Percentiles rank a stretch among this genome's conserved stretches.
These are phyloP conservation scores for Candida michaelii DNA, from an alignment of 805 yeast genomes.

Conservation along the genomic window DNA sequence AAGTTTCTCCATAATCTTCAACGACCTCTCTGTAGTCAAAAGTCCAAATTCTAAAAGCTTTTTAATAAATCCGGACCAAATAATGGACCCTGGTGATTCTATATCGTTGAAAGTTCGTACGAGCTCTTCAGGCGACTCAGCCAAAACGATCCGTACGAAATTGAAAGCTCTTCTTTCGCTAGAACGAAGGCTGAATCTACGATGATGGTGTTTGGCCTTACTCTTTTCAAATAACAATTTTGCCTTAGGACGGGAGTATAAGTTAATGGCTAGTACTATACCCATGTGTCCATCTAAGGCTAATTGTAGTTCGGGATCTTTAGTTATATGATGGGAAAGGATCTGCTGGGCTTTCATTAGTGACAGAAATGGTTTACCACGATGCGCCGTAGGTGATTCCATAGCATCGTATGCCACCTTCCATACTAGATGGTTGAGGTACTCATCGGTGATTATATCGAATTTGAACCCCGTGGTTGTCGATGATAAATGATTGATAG, in stretches of 20 bases:
- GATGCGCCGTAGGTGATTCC: slow-evolving; percentile 6
- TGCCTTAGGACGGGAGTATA: slow-evolving; percentile 26
- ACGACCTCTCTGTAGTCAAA: slow-evolving; percentile 28
- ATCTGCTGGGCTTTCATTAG: slow-evolving; percentile 15
- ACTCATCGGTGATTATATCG: slow-evolving; percentile 21
- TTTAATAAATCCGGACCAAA: slow-evolving; percentile 38
- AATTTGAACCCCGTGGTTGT: slow-evolving; percentile 22
- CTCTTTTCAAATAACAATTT: slow-evolving; percentile 19
- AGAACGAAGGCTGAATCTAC: slow-evolving; percentile 23
- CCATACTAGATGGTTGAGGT: slow-evolving; percentile 28
- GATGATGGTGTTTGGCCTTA: slow-evolving; percentile 7
- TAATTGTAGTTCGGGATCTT: slow-evolving; percentile 12
- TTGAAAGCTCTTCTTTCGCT: slow-evolving; percentile 25
- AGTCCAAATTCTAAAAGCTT: slow-evolving; percentile 33
- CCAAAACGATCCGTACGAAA: slow-evolving; percentile 25
- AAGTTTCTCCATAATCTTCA: slow-evolving; percentile 26
- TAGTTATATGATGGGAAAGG: background rate
- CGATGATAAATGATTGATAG: slow-evolving; percentile 21
- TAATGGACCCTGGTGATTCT: slow-evolving; percentile 23
- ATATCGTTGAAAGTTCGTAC: slow-evolving; percentile 34
- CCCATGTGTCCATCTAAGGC: slow-evolving; percentile 38
- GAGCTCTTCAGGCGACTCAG: slow-evolving; percentile 36
- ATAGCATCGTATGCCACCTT: slow-evolving; percentile 21
- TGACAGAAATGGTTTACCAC: slow-evolving; percentile 1
- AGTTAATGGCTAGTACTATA: slow-evolving; percentile 29